phyloP scores from a whole-genome alignment of 2,329 filamentous ascomycete species.

The Colletotrichum limetticola region DNA sequence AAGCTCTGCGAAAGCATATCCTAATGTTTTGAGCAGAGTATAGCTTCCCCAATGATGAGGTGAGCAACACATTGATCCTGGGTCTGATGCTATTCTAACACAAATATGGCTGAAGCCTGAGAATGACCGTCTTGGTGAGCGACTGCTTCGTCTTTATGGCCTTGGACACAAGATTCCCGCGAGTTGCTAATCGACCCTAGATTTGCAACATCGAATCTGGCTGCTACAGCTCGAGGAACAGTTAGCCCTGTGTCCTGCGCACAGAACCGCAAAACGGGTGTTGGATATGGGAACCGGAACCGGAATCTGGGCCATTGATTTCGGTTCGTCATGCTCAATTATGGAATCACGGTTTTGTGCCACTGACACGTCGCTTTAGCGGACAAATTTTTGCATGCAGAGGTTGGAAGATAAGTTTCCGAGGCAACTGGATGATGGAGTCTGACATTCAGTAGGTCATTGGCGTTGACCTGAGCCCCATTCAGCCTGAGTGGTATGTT shows the following conservation, averaged over 20 bases:
- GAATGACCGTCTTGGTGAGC: conserved; percentile 42
- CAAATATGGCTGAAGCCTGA: conserved; percentile 36
- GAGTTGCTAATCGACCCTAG: conserved; percentile 17
- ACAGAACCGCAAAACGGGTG: conserved; percentile 40
- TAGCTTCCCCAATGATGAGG: conserved; percentile 40
- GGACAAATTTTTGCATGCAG: conserved; percentile 43
- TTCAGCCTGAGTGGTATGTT: conserved; percentile 15
- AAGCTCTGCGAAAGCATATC: neutral
- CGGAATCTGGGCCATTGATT: conserved; percentile 56
- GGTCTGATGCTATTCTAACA: no score
- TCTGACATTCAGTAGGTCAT: conserved; percentile 2
- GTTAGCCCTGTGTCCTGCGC: conserved; percentile 41
- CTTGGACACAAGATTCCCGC: neutral
- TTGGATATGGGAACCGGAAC: conserved; percentile 62
- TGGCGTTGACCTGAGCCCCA: conserved; percentile 27
- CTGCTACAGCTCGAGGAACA: conserved; percentile 44
- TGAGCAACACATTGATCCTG: conserved; percentile 32
- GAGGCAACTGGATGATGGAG: neutral
- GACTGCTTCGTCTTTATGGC: neutral
- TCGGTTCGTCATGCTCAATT: conserved; percentile 40
- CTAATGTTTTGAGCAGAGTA: conserved; percentile 37
- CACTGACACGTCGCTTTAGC: conserved; percentile 32
- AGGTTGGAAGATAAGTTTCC: conserved; percentile 33
- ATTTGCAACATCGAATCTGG: conserved; percentile 50
- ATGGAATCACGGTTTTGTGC: no score